A percentile compares a stretch with the other conserved stretches of the same genome.
These are phyloP conservation scores for Saprolegnia parasitica DNA, from an alignment of 352 stramenopile genomes.

Conservation along the genomic window DNA sequence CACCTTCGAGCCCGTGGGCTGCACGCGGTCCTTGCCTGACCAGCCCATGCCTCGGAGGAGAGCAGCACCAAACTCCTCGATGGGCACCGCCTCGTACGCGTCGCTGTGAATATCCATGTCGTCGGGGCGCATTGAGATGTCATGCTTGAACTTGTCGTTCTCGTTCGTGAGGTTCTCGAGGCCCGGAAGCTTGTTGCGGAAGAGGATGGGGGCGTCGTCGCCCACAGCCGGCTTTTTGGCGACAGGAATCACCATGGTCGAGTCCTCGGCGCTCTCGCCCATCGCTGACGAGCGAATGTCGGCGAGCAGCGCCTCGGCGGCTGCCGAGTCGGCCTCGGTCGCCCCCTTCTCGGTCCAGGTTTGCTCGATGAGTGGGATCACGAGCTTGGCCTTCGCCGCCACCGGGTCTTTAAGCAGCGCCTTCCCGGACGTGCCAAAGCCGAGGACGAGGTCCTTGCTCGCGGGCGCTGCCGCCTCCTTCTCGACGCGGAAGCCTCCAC, in stretches of 20 bases:
- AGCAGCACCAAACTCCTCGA: conserved; percentile 94
- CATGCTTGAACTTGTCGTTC: conserved; percentile 77
- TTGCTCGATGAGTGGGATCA: conserved; percentile 65
- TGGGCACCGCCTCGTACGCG: conserved; percentile 82
- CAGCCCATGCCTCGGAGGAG: conserved; percentile 97
- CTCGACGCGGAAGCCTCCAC: conserved; percentile 29
- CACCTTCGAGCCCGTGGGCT: conserved; percentile 35
- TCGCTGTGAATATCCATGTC: conserved; percentile 79
- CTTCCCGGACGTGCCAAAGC: conserved; percentile 50
- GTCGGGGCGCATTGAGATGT: conserved; percentile 72
- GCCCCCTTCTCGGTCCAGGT: conserved; percentile 42
- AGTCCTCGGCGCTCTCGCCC: background rate
- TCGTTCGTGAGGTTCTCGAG: conserved; percentile 63
- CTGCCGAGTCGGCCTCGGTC: background rate
- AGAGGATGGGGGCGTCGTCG: conserved; percentile 53
- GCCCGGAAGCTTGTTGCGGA: conserved; percentile 65
- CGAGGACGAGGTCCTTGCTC: conserved; percentile 68
- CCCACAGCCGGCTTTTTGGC: conserved; percentile 28
- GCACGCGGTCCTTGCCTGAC: conserved; percentile 60
- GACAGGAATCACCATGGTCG: conserved; percentile 58
- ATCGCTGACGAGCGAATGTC: background rate
- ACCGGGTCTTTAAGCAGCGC: conserved; percentile 35
- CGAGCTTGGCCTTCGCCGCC: conserved; percentile 36
- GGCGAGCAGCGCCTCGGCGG: conserved; percentile 24
- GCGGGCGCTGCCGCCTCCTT: conserved; percentile 17